Conservation (phyloP, 1,284 basidiomycete species). For the Boletus semigastroideus region DNA sequence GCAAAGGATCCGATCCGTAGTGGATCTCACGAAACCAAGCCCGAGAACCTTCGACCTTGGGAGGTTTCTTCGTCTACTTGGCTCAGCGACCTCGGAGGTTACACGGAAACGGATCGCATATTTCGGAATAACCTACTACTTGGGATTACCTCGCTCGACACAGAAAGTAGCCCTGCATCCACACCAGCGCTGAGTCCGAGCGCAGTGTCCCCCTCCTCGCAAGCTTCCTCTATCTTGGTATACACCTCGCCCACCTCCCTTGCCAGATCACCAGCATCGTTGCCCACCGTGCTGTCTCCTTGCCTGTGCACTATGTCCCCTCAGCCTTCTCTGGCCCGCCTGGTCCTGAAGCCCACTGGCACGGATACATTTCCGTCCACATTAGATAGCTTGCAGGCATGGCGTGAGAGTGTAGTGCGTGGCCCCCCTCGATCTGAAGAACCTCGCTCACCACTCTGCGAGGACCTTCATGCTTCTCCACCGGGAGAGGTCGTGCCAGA, state of each 20-base stretch:
- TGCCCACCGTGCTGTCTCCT: conserved; percentile 12
- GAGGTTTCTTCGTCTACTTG: conserved; percentile 27
- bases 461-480: conserved; percentile 8
- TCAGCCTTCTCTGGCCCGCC: conserved; percentile 13
- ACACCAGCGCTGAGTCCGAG: conserved; percentile 30
- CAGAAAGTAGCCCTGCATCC: conserved; percentile 25
- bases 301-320: conserved; percentile 14
- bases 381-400: conserved; percentile 30
- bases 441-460: conserved; percentile 11
- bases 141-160: conserved; percentile 11
- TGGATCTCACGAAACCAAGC: conserved; percentile 12
- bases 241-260: conserved; percentile 13
- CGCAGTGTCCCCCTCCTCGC: conserved; percentile 20
- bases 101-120: conserved; percentile 34
- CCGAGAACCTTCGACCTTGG: conserved; percentile 21
- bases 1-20: conserved; percentile 3
- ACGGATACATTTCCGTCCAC: conserved; percentile 32
- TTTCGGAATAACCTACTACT: conserved; percentile 27
- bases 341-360: conserved; percentile 27
- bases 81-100: conserved; percentile 35
- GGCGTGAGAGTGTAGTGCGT: conserved; percentile 26
- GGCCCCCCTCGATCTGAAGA: conserved; percentile 23
- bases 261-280: conserved; percentile 17
- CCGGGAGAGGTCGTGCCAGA: conserved; percentile 11
- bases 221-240: conserved; percentile 16